Evolutionary conservation across 495 filamentous ascomycete species (phyloP), one percentile per base, ranked within the genome.

Genomic region (Daldinia bambusicola): DNA sequence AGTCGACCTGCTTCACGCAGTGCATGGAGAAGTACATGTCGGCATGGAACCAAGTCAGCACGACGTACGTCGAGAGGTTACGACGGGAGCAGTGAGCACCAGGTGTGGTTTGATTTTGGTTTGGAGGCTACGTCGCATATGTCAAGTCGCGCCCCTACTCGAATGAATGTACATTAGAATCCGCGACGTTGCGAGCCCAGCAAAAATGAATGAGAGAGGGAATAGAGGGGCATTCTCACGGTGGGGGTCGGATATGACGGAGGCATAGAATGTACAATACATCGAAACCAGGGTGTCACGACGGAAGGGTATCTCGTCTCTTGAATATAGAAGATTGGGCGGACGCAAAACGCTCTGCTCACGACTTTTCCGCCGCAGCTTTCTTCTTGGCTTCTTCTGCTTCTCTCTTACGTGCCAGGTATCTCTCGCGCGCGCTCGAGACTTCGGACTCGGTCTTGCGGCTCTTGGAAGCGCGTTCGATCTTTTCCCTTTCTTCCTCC

Each of bases 11-110:
- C 86, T 86, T 95, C 65, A 91, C 90, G 6, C 81, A 85, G 67
- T 99, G 95, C 84, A 95, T 97, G 91, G 93, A 98, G 78, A 99
- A 99, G 83, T 99, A 99, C 84, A 97, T 98, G 86, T 81, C 84
- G 26, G 87, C 92, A 36, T 99, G 96, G 96, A 97, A 98, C 79
- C 83, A 85, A 62, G 91, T 97, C 64, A 93, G 89, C 80, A 77
- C 85, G 65, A 84, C 89, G 30, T 97, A 97, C 77, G 85, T 97
- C 69, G 75, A 75, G 55, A 86, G 93, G 74, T 85, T 97, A 80
- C 89, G 92, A 75, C 82, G 84, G 63, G 90, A 93, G 59, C 67
- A 77, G 43, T 70, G 45, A 63, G 56, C 26, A 26, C 7, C 12
- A 55, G 34, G 5, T 37, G 6, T 37, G 6, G 34, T 10, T 34